Base-by-base conservation (phyloP, 805 yeast genomes). In the Candida dendrica region DNA sequence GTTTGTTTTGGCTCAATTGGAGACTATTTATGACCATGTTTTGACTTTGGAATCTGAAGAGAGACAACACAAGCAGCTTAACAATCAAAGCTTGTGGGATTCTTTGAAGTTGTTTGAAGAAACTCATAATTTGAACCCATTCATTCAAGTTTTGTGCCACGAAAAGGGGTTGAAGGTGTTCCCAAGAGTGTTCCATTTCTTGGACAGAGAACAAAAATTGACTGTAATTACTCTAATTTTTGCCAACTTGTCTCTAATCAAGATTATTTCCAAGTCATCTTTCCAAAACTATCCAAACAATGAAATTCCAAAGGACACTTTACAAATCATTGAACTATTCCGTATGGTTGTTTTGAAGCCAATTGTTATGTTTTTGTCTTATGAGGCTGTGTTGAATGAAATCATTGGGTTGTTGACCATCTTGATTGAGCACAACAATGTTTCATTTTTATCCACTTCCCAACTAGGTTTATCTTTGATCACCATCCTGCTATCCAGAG, bases 111-210 rank as follows among this genome's bases (percentile, higher is more conserved):
- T 89, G 40, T 77, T 79, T 49, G 90, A 84, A 48, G 77, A 75
- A 42, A 64, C 74, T 67, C 38, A 53, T 45, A 57, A 38, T 50
- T 50, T 44, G 77, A 81, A 42, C 56, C 93, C 95, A 32, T 90
- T 90, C 55, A 76, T 89, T 41, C 87, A 89, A 50, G 79, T 87
- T 58, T 72, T 91, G 49, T 77, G 85, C 22, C 84, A 82, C 58
- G 86, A 86, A 53, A 91, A 91, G 65, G 93, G 95, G 43, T 79
- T 88, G 69, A 90, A 88, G 62, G 75, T 88, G 31, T 80, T 91
- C 67, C 89, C 93, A 40, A 80, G 98, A 64, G 74, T 87, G 45
- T 88, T 88, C 70, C 84, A 87, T 56, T 86, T 89, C 61, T 71
- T 91, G 55, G 68, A 77, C 34, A 73, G 82, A 50, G 87, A 84